phyloP scores from a whole-genome alignment of 1,284 basidiomycete species.

The Ustilago trichophora region DNA sequence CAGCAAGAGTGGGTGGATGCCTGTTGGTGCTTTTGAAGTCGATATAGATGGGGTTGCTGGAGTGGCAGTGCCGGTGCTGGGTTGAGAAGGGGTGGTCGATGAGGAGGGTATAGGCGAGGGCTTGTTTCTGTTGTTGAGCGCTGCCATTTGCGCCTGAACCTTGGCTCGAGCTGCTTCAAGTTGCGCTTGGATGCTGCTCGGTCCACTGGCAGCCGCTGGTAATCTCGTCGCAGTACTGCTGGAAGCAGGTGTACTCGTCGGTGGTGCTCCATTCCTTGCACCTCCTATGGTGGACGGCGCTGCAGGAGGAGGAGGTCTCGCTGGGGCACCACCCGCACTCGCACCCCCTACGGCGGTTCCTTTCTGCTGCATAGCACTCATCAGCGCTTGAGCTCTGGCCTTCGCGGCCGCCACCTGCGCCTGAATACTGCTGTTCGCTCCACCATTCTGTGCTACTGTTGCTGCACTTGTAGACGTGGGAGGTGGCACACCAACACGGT shows the following conservation, averaged over 20 bases:
- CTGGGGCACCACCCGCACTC: neutral
- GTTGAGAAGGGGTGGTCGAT: neutral
- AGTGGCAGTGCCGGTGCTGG: conserved; percentile 1
- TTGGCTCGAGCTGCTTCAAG: conserved; percentile 50
- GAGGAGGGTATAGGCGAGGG: neutral
- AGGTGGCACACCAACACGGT: conserved; percentile 12
- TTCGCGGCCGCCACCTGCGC: conserved; percentile 54
- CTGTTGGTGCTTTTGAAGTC: conserved; percentile 37
- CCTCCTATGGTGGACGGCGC: neutral
- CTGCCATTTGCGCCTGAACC: conserved; percentile 41
- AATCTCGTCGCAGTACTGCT: neutral
- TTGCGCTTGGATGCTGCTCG: conserved; percentile 43
- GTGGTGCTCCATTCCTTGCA: neutral
- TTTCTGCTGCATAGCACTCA: conserved; percentile 38
- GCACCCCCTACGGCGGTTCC: too few species aligned
- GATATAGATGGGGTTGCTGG: neutral
- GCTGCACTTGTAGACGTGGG: neutral
- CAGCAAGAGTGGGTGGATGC: conserved; percentile 57
- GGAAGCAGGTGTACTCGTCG: neutral
- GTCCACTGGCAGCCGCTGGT: neutral
- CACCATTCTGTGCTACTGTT: conserved; percentile 6
- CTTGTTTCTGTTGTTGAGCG: conserved; percentile 19
- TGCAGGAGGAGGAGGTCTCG: neutral
- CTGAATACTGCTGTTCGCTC: conserved; percentile 22
- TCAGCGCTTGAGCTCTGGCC: conserved; percentile 44